Conservation (phyloP, 192 early-diverging fungal genomes). For the Phycomyces nitens region DNA sequence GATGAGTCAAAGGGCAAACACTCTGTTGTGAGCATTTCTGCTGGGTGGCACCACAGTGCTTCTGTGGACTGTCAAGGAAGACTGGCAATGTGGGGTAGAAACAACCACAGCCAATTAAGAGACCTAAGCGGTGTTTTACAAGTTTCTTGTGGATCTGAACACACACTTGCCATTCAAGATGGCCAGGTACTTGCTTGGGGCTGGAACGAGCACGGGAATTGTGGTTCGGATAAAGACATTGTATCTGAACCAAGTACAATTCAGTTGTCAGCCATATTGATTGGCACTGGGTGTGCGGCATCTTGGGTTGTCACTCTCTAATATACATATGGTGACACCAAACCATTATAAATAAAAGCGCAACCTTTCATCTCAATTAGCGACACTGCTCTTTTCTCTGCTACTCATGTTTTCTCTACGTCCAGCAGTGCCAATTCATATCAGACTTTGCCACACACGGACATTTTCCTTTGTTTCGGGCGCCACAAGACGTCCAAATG, state of each 20-base stretch:
- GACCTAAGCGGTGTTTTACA: conserved; percentile 16
- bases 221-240: conserved; percentile 47
- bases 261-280: background rate
- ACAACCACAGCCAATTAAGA: conserved; percentile 64
- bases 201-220: conserved; percentile 96
- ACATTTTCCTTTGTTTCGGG: too few species aligned
- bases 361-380: background rate
- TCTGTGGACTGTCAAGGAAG: conserved; percentile 24
- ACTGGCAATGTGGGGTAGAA: conserved; percentile 68
- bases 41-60: conserved; percentile 62
- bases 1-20: background rate
- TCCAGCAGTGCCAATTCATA: too few species aligned
- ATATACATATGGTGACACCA: background rate
- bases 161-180: conserved; percentile 48
- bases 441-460: too few species aligned
- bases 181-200: conserved; percentile 70
- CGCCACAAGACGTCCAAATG: too few species aligned
- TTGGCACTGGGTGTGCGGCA: conserved; percentile 40
- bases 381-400: background rate
- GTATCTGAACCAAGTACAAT: conserved; percentile 10
- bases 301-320: conserved; percentile 31
- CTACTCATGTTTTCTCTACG: too few species aligned
- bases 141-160: conserved; percentile 74
- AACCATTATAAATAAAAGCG: background rate
- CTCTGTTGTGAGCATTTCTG: conserved; percentile 34